Evolutionary conservation across 2,329 filamentous ascomycete species (phyloP).

Genomic region (Hawksworthiomyces lignivorus): DNA sequence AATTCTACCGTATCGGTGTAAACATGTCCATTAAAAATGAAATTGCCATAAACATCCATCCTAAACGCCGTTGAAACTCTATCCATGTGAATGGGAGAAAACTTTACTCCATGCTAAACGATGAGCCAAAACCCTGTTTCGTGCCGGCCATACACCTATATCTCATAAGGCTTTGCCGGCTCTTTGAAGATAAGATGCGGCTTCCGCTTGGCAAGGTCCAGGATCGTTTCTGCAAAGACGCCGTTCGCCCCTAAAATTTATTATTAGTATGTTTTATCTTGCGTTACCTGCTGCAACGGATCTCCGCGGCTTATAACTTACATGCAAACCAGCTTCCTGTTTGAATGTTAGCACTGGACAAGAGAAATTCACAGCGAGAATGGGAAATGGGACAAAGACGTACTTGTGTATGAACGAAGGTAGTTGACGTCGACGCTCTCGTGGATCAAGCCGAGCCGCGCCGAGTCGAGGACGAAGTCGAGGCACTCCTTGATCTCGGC

Average conservation of each 20-base stretch:
- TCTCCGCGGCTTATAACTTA: constrained; percentile 22
- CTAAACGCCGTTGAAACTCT: too few species aligned
- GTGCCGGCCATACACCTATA: too few species aligned
- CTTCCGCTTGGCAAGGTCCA: constrained; percentile 83
- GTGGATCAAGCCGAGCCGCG: constrained; percentile 73
- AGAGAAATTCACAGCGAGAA: neutral
- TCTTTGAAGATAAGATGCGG: constrained; percentile 77
- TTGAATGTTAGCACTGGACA: constrained; percentile 11
- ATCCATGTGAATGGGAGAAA: too few species aligned
- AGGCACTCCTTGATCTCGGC: constrained; percentile 71
- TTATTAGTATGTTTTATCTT: constrained; percentile 9
- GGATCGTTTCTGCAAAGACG: constrained; percentile 85
- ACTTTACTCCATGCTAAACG: too few species aligned
- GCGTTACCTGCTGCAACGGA: neutral
- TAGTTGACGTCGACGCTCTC: constrained; percentile 82
- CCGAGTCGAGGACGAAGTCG: constrained; percentile 65
- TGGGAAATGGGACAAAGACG: constrained; percentile 21
- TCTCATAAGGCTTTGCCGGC: constrained; percentile 51
- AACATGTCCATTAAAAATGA: neutral
- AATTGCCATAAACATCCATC: neutral
- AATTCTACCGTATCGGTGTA: too few species aligned
- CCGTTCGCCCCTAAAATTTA: constrained; percentile 70
- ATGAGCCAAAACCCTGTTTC: too few species aligned
- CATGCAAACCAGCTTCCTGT: constrained; percentile 83
- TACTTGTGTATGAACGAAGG: constrained; percentile 61